Percentiles rank a stretch among this genome's conserved stretches.
Evolutionary conservation across 768 basidiomycete genomes (phyloP).

Genomic region (Lentinula guzmanii): DNA sequence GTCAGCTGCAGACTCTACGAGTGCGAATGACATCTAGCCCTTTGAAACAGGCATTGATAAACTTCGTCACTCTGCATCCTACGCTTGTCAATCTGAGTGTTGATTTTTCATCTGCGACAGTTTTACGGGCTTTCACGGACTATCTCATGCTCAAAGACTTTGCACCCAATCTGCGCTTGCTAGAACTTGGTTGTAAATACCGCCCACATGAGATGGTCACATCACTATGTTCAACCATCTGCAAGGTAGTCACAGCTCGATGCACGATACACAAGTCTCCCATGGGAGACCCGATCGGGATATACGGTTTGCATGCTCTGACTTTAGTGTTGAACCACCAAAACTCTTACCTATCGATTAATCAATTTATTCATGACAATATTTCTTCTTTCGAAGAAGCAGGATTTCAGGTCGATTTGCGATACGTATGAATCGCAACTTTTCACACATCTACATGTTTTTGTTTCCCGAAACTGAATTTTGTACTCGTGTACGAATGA

Average conservation of each 20-base stretch:
- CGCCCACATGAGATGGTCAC: background rate
- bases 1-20: background rate
- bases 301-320: background rate
- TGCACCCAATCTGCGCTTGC: background rate
- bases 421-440: too few species aligned
- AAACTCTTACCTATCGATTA: background rate
- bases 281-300: background rate
- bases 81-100: background rate
- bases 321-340: background rate
- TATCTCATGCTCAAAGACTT: background rate
- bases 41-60: background rate
- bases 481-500: too few species aligned
- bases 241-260: background rate
- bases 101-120: background rate
- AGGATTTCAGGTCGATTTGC: background rate
- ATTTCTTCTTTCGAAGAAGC: background rate
- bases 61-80: background rate
- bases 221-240: background rate
- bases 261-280: background rate
- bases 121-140: background rate
- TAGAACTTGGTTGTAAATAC: background rate
- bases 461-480: too few species aligned
- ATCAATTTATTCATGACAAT: background rate
- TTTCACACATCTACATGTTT: too few species aligned
- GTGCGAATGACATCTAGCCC: background rate